A percentile compares a stretch with the other conserved stretches of the same genome.
Evolutionary conservation across 2,329 filamentous ascomycete species (phyloP).

Genomic region (Monilinia laxa): DNA sequence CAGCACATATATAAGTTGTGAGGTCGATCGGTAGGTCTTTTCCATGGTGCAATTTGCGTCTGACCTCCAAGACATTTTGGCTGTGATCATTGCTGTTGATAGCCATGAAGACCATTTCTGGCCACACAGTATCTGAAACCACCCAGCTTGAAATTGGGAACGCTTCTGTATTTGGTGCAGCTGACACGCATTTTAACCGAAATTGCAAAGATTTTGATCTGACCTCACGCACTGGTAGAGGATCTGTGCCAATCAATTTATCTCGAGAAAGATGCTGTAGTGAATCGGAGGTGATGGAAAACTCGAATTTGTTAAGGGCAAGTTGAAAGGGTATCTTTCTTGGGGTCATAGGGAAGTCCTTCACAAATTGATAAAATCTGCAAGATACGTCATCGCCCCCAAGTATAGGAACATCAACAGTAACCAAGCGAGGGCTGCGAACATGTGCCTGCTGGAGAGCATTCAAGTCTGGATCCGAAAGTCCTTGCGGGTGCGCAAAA

Average conservation of each 20-base stretch:
- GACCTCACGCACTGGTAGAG: constrained; percentile 41
- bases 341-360: constrained; percentile 52
- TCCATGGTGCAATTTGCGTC: constrained; percentile 69
- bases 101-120: constrained; percentile 64
- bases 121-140: constrained; percentile 66
- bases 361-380: constrained; percentile 56
- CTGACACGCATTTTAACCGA: constrained; percentile 65
- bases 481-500: constrained; percentile 41
- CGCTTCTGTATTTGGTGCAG: constrained; percentile 37
- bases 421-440: constrained; percentile 50
- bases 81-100: constrained; percentile 54
- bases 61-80: constrained; percentile 50
- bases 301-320: constrained; percentile 42
- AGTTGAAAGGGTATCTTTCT: constrained; percentile 32
- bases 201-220: constrained; percentile 58
- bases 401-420: constrained; percentile 27
- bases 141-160: constrained; percentile 55
- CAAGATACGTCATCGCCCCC: constrained; percentile 33
- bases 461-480: constrained; percentile 47
- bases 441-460: constrained; percentile 60
- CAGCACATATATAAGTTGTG: constrained; percentile 49
- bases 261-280: constrained; percentile 35
- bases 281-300: constrained; percentile 36
- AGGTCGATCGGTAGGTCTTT: constrained; percentile 77
- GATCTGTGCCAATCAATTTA: constrained; percentile 26